Percentiles rank a stretch among this genome's conserved stretches.
phyloP scores from a whole-genome alignment of 176 grass and related monocot species.

The Triticum monococcum region DNA sequence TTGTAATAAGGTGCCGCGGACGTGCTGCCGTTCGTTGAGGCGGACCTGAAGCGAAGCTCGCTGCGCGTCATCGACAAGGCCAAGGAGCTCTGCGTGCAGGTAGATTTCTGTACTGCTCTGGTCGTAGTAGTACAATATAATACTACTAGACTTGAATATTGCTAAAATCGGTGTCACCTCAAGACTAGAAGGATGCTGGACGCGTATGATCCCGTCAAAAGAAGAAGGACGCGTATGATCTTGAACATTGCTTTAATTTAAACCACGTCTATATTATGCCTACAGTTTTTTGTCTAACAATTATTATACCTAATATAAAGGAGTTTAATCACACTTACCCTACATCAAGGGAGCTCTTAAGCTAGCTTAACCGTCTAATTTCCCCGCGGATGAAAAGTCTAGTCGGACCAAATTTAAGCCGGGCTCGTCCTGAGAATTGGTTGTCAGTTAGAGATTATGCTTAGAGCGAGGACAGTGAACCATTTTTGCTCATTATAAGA shows the following conservation, averaged over 20 bases:
- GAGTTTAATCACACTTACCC: neutral
- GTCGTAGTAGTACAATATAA: too few relatives aligned
- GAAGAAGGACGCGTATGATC: neutral
- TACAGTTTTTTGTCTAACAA: too few relatives aligned
- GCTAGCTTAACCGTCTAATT: neutral
- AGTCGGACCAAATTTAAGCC: too few relatives aligned
- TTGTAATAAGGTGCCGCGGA: slow-evolving; percentile 44
- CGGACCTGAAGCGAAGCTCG: slow-evolving; percentile 52
- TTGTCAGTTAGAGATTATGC: neutral
- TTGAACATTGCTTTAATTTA: neutral
- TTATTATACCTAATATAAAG: too few relatives aligned
- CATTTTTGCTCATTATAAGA: neutral
- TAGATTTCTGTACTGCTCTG: neutral
- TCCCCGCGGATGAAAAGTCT: too few relatives aligned
- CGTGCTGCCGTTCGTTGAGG: slow-evolving; percentile 67
- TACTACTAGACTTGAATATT: too few relatives aligned
- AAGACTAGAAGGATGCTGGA: too few relatives aligned
- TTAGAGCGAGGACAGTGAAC: neutral
- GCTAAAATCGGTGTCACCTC: too few relatives aligned
- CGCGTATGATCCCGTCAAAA: neutral
- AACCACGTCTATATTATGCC: neutral
- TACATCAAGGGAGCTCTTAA: neutral
- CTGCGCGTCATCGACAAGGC: slow-evolving; percentile 58
- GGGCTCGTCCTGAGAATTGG: neutral
- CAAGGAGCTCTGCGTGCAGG: slow-evolving; percentile 57